Conservation (phyloP, 352 stramenopile genomes). For the Blastocystis sp. region DNA sequence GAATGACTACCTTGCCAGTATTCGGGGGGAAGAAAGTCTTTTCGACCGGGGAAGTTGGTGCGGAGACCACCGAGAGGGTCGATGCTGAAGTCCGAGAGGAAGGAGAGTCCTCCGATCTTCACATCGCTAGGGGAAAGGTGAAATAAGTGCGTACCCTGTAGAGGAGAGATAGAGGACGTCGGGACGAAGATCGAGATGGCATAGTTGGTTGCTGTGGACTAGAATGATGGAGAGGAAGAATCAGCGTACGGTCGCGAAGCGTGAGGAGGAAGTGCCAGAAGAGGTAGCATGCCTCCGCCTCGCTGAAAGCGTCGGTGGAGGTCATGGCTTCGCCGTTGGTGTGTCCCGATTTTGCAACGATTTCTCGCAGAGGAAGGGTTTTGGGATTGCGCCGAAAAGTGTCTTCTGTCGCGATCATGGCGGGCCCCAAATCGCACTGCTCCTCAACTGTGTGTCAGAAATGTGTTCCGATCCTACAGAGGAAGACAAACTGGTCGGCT, state of each 20-base stretch:
- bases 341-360: background rate
- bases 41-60: background rate
- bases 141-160: background rate
- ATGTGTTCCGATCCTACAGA: background rate
- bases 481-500: slow-evolving; percentile 5
- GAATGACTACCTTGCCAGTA: slow-evolving; percentile 15
- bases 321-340: background rate
- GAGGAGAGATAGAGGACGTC: slow-evolving; percentile 21
- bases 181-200: slow-evolving; percentile 37
- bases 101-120: slow-evolving; percentile 30
- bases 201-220: slow-evolving; percentile 30
- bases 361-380: background rate
- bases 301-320: background rate
- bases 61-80: slow-evolving; percentile 15
- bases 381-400: background rate
- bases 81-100: slow-evolving; percentile 20
- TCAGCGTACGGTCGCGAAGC: background rate
- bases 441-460: slow-evolving; percentile 15
- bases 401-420: background rate
- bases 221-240: background rate
- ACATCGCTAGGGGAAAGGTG: slow-evolving; percentile 29
- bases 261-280: slow-evolving; percentile 36
- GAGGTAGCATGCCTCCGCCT: slow-evolving; percentile 19
- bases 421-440: background rate
- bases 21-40: slow-evolving; percentile 36